Evolutionary conservation across 805 yeast species (phyloP), one percentile per base, ranked within the genome.

Genomic region (Ogataea sp.): DNA sequence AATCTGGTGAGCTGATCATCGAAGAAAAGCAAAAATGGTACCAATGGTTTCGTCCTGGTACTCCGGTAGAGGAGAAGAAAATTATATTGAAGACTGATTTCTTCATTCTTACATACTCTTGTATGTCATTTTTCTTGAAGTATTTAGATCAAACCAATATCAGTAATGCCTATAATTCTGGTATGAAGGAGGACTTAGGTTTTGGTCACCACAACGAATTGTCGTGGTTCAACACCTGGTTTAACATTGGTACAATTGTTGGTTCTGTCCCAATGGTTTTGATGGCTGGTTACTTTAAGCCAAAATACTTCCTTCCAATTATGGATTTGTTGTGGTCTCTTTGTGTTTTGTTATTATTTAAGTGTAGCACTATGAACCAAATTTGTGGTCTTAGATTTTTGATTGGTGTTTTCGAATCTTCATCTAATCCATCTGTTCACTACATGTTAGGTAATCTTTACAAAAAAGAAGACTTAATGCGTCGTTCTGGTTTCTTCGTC

Each of bases 261-360:
- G 78, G 78, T 8, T 71, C 77, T 67, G 56, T 80, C 28, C 88
- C 88, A 2, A 70, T 77, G 48, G 78, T 78, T 46, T 44, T 79
- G 45, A 64, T 75, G 30, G 52, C 75, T 16, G 52, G 75, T 42
- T 67, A 65, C 38, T 61, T 78, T 1, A 67, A 75, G 32, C 86
- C 84, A 2, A 60, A 75, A 38, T 68, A 69, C 21, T 44, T 82
- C 78, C 51, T 76, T 42, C 64, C 70, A 34, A 71, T 71, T 48
- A 68, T 80, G 54, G 67, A 73, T 24, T 55, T 74, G 35, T 58
- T 70, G 8, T 77, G 86, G 84, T 81, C 77, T 35, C 18, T 71
- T 26, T 48, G 76, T 27, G 75, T 80, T 1, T 56, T 78, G 35
- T 71, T 73, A 0, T 59, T 74, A 56, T 74, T 68, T 44, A 68